Percentiles rank a stretch among this genome's conserved stretches.
Conservation (phyloP, 805 yeast species). For the Sugiyamaella lignohabitans region DNA sequence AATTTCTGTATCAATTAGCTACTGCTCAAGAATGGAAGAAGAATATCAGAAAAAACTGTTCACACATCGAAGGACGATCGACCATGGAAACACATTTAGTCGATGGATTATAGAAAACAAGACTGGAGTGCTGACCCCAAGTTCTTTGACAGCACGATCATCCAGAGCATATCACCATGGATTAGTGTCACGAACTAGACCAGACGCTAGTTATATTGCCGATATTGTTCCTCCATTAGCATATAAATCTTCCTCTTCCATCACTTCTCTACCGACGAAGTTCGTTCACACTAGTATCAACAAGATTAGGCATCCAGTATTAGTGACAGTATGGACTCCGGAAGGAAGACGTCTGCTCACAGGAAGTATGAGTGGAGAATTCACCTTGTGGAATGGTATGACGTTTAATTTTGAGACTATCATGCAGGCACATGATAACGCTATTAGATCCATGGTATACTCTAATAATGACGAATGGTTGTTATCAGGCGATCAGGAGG, state of each 20-base stretch:
- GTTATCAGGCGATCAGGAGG: constrained; percentile 88
- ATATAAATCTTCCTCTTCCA: constrained; percentile 40
- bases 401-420: constrained; percentile 93
- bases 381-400: constrained; percentile 94
- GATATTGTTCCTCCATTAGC: constrained; percentile 58
- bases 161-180: not conserved
- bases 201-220: constrained; percentile 60
- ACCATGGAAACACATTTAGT: constrained; percentile 70
- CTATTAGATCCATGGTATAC: constrained; percentile 72
- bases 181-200: constrained; percentile 39
- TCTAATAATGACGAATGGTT: constrained; percentile 93
- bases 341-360: constrained; percentile 88
- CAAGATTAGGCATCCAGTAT: constrained; percentile 85
- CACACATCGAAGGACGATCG: constrained; percentile 60
- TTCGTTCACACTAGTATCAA: constrained; percentile 88
- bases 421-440: constrained; percentile 96
- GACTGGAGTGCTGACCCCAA: constrained; percentile 24
- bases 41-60: constrained; percentile 16
- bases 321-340: constrained; percentile 92
- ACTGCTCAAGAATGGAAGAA: no score
- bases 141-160: not conserved
- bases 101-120: constrained; percentile 47
- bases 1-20: no score
- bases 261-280: constrained; percentile 61
- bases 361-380: constrained; percentile 89